Base-by-base conservation (phyloP, 2,329 filamentous ascomycete genomes). In the Penicillium nordicum region DNA sequence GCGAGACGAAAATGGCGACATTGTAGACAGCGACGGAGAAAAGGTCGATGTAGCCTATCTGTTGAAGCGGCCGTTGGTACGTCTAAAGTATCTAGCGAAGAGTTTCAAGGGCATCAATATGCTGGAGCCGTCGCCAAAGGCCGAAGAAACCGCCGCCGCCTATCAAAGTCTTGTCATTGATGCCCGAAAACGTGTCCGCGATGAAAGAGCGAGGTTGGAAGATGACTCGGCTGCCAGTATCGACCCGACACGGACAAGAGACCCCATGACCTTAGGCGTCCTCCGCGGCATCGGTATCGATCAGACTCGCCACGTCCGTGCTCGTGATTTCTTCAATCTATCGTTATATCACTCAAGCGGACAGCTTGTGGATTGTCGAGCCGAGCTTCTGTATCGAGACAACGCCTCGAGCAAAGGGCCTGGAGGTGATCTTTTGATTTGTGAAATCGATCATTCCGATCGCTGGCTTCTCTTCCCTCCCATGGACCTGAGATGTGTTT, bases 11-110 rank as follows among this genome's bases (percentile, higher is more conserved):
- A 79, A 84, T 58, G 83, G 84, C 11, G 84, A 87, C 65, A 76
- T 86, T 16, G 75, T 85, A 48, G 85, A 92, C 63, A 84, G 84
- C 34, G 83, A 93, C 60, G 94, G 93, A 12, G 91, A 97, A 72
- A 86, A 91, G 50, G 92, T 97, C 9, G 94, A 97, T 70, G 94
- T 99, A 46, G 92, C 92, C 8, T 95, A 94, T 73, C 80, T 99
- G 44, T 80, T 99, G 50, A 97, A 96, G 75, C 82, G 93, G 52
- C 94, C 94, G 0, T 76, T 99, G 41, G 86, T 96, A 23, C 85
- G 94, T 45, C 79, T 97, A 58, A 97, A 96, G 72, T 90, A 92
- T 73, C 84, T 99, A 59, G 81, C 87, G 42, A 96, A 92, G 72
- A 88, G 90, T 37, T 85, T 96, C 67, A 90, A 88, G 78, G 88